Percentiles rank a stretch among this genome's conserved stretches.
These are phyloP conservation scores for Schizothecium vesticola DNA, from an alignment of 495 filamentous ascomycete genomes.

Conservation along the genomic window DNA sequence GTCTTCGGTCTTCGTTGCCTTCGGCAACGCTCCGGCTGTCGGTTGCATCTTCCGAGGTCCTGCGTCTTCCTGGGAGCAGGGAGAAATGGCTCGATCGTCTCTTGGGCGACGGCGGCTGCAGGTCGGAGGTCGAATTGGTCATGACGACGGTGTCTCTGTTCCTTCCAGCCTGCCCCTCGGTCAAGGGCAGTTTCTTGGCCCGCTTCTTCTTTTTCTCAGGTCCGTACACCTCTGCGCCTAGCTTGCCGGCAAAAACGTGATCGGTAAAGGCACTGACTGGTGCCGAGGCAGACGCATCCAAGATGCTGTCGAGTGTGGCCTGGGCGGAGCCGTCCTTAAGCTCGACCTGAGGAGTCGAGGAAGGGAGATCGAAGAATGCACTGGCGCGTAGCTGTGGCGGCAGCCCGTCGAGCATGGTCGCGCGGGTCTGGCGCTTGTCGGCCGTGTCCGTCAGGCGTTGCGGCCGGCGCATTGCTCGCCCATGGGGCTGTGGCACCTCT, in stretches of 20 bases:
- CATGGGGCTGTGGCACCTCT: slow-evolving; percentile 8
- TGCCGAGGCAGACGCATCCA: slow-evolving; percentile 88
- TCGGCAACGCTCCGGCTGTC: slow-evolving; percentile 10
- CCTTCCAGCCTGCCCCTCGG: background rate
- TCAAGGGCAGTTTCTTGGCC: slow-evolving; percentile 12
- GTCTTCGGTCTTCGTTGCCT: slow-evolving; percentile 15
- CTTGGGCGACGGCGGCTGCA: slow-evolving; percentile 18
- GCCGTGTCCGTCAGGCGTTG: slow-evolving; percentile 21
- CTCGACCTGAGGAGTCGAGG: slow-evolving; percentile 50
- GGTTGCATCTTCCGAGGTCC: slow-evolving; percentile 2
- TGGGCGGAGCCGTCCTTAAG: slow-evolving; percentile 77
- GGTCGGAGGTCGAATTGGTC: slow-evolving; percentile 11
- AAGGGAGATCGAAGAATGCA: slow-evolving; percentile 77
- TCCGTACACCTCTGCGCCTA: slow-evolving; percentile 62
- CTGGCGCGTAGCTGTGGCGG: slow-evolving; percentile 87
- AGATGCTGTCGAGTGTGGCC: slow-evolving; percentile 83
- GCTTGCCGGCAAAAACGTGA: slow-evolving; percentile 74
- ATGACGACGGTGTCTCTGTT: slow-evolving; percentile 12
- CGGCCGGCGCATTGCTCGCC: slow-evolving; percentile 23
- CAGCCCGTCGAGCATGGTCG: slow-evolving; percentile 47
- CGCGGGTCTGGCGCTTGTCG: slow-evolving; percentile 36
- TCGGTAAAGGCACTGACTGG: slow-evolving; percentile 95
- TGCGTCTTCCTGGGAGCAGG: slow-evolving; percentile 19
- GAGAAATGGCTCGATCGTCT: slow-evolving; percentile 36
- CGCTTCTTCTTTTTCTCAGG: slow-evolving; percentile 39